Percentiles rank a stretch among this genome's conserved stretches.
These are phyloP conservation scores for Hypomyces rosellus DNA, from an alignment of 2,329 filamentous ascomycete genomes.

Conservation along the genomic window DNA sequence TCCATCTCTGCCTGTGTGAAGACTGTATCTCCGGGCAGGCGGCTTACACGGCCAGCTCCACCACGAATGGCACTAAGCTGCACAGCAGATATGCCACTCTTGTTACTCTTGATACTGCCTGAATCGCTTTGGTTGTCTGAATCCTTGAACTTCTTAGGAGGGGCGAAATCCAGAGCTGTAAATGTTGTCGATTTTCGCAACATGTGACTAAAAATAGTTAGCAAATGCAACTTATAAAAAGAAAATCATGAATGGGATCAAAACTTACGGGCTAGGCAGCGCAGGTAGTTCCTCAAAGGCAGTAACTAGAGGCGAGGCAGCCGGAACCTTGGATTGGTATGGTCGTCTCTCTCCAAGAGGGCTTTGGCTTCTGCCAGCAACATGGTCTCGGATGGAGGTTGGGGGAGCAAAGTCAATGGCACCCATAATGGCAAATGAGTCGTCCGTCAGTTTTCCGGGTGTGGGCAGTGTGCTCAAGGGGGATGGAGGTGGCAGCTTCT, in stretches of 20 bases:
- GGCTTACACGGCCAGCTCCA: constrained; percentile 81
- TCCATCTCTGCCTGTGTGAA: constrained; percentile 66
- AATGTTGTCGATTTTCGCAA: constrained; percentile 74
- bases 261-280: constrained; percentile 85
- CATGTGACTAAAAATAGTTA: constrained; percentile 45
- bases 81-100: constrained; percentile 64
- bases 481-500: constrained; percentile 60
- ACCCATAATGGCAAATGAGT: constrained; percentile 61
- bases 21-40: constrained; percentile 73
- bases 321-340: constrained; percentile 67
- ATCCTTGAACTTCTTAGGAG: constrained; percentile 67
- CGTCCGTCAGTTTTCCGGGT: constrained; percentile 76
- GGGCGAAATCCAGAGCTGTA: constrained; percentile 73
- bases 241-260: not conserved
- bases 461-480: constrained; percentile 74
- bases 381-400: constrained; percentile 57
- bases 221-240: constrained; percentile 21
- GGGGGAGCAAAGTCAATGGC: constrained; percentile 86
- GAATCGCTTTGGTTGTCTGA: constrained; percentile 55
- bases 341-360: constrained; percentile 59
- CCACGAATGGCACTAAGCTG: constrained; percentile 67
- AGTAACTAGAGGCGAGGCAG: constrained; percentile 71
- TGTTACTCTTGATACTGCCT: constrained; percentile 60
- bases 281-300: constrained; percentile 80
- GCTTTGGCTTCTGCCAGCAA: constrained; percentile 61